These are phyloP conservation scores for Ogataea degrootiae DNA, from an alignment of 805 yeast species.

Conservation along the genomic window DNA sequence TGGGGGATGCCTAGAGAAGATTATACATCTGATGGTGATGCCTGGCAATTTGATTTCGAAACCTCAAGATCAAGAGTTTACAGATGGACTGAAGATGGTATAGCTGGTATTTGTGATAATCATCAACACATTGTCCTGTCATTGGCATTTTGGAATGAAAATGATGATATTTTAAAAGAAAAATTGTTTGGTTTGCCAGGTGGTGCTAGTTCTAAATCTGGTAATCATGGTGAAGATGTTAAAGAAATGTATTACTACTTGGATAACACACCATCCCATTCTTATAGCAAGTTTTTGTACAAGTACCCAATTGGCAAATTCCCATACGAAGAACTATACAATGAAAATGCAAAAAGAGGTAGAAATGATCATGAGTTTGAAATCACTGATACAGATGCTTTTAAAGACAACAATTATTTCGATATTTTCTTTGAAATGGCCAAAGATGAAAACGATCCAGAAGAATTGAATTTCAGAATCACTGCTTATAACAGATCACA, in stretches of 20 bases:
- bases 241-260: slow-evolving; percentile 80
- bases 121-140: slow-evolving; percentile 72
- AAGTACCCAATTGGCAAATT: slow-evolving; percentile 85
- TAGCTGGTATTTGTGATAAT: slow-evolving; percentile 84
- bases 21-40: slow-evolving; percentile 80
- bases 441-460: slow-evolving; percentile 73
- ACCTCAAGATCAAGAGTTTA: slow-evolving; percentile 76
- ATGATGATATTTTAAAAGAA: slow-evolving; percentile 81
- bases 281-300: slow-evolving; percentile 86
- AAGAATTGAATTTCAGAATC: slow-evolving; percentile 74
- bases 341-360: slow-evolving; percentile 59
- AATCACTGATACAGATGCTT: slow-evolving; percentile 72
- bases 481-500: slow-evolving; percentile 85
- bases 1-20: slow-evolving; percentile 90
- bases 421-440: slow-evolving; percentile 90
- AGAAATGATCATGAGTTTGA: slow-evolving; percentile 75
- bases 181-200: slow-evolving; percentile 77
- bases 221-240: slow-evolving; percentile 95
- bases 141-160: slow-evolving; percentile 89
- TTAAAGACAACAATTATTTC: slow-evolving; percentile 70
- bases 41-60: slow-evolving; percentile 89
- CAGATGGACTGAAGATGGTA: slow-evolving; percentile 95
- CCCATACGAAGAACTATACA: slow-evolving; percentile 74
- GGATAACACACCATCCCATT: slow-evolving; percentile 90
- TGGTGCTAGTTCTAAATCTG: slow-evolving; percentile 63